These are phyloP conservation scores for Fusarium sp. DNA, from an alignment of 2,329 filamentous ascomycete genomes.

Conservation along the genomic window DNA sequence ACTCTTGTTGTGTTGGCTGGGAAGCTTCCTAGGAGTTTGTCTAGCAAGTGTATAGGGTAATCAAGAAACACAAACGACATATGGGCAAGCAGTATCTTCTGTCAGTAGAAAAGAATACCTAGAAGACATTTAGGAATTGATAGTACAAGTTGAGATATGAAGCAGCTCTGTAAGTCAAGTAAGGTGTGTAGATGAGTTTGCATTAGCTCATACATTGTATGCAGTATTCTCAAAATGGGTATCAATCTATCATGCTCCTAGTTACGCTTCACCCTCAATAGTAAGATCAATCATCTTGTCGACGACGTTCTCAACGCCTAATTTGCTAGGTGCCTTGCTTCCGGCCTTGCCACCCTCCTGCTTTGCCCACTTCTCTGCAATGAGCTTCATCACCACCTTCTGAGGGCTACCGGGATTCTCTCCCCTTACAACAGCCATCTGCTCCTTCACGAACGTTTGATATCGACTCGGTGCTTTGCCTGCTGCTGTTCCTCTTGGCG, in stretches of 20 bases:
- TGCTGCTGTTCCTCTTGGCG: slow-evolving; percentile 57
- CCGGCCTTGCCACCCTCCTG: slow-evolving; percentile 52
- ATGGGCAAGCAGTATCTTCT: neutral
- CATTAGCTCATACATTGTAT: neutral
- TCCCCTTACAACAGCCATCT: slow-evolving; percentile 71
- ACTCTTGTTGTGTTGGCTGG: neutral
- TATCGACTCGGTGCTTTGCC: slow-evolving; percentile 53
- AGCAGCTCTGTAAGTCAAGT: neutral
- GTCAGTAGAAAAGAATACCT: neutral
- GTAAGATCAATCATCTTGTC: slow-evolving; percentile 44
- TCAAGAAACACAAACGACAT: neutral
- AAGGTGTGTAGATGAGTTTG: neutral
- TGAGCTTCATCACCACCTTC: slow-evolving; percentile 75
- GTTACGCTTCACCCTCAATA: slow-evolving; percentile 34
- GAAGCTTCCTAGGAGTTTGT: neutral
- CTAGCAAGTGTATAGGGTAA: neutral
- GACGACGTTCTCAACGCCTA: slow-evolving; percentile 35
- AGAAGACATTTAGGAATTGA: neutral
- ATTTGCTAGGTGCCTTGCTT: slow-evolving; percentile 21
- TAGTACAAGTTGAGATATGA: neutral
- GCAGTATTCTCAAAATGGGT: neutral
- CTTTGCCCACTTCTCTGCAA: slow-evolving; percentile 72
- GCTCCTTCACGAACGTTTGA: slow-evolving; percentile 69
- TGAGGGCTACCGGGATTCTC: slow-evolving; percentile 68
- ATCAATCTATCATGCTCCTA: slow-evolving; percentile 1